These are phyloP conservation scores for Sporothrix luriei DNA, from an alignment of 2,329 filamentous ascomycete genomes.

Conservation along the genomic window DNA sequence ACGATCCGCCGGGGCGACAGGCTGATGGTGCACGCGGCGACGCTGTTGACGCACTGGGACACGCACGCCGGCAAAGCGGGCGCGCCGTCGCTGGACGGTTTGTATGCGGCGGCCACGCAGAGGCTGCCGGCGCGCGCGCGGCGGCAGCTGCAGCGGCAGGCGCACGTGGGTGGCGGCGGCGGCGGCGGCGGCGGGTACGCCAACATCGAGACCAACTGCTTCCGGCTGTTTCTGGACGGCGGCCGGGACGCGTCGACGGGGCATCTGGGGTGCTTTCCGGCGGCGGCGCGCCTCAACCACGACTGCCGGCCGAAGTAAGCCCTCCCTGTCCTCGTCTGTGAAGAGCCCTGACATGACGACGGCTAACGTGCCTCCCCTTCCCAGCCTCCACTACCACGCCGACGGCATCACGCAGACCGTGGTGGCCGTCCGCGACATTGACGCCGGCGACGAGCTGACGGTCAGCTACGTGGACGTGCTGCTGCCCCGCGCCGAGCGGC, in stretches of 20 bases:
- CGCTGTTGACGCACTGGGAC: constrained; percentile 41
- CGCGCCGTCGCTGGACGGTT: constrained; percentile 31
- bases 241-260: constrained; percentile 35
- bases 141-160: constrained; percentile 41
- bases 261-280: constrained; percentile 44
- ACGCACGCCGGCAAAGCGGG: constrained; percentile 27
- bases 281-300: constrained; percentile 45
- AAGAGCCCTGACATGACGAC: too few species aligned
- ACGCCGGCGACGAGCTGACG: constrained; percentile 45
- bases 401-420: constrained; percentile 44
- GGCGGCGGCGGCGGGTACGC: constrained; percentile 39
- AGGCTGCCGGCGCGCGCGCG: constrained; percentile 38
- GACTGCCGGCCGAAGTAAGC: constrained; percentile 49
- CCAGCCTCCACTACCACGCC: constrained; percentile 42
- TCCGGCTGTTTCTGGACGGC: constrained; percentile 43
- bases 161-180: constrained; percentile 38
- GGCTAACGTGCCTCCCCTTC: neutral
- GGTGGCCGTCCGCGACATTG: constrained; percentile 45
- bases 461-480: constrained; percentile 45
- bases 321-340: too few species aligned
- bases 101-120: constrained; percentile 42
- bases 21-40: constrained; percentile 42
- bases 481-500: constrained; percentile 39
- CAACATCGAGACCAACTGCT: constrained; percentile 45
- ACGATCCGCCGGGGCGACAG: constrained; percentile 44